Evolutionary conservation across 805 yeast genomes (phyloP).

Genomic region (Metschnikowia sp.): DNA sequence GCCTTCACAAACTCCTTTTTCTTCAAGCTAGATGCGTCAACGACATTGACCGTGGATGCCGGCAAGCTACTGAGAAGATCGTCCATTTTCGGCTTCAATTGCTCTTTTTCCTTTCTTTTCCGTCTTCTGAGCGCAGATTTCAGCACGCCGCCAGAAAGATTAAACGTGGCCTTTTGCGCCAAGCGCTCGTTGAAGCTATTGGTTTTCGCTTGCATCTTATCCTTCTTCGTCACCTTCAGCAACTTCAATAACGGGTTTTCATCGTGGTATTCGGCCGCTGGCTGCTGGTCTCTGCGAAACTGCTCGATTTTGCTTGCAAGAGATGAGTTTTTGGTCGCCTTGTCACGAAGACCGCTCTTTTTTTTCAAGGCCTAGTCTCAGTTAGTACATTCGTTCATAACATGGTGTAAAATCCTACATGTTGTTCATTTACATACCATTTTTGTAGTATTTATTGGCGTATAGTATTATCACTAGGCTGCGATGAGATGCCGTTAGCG

Average conservation of each 20-base stretch:
- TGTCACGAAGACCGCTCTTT: slow-evolving; percentile 34
- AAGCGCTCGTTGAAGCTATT: slow-evolving; percentile 33
- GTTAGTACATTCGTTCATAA: too few relatives aligned
- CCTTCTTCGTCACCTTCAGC: slow-evolving; percentile 50
- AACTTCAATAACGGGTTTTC: slow-evolving; percentile 52
- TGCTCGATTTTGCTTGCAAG: slow-evolving; percentile 27
- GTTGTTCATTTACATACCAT: too few relatives aligned
- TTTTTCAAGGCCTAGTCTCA: slow-evolving; percentile 23
- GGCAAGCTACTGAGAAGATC: slow-evolving; percentile 57
- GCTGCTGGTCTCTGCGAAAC: slow-evolving; percentile 20
- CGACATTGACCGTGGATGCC: slow-evolving; percentile 23
- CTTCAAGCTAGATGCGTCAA: slow-evolving; percentile 5
- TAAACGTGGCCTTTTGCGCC: slow-evolving; percentile 26
- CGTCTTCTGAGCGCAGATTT: slow-evolving; percentile 66
- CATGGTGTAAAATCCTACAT: too few relatives aligned
- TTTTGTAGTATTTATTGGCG: too few relatives aligned
- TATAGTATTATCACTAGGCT: too few relatives aligned
- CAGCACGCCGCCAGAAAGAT: slow-evolving; percentile 48
- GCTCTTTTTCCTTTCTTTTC: slow-evolving; percentile 56
- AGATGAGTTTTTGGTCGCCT: slow-evolving; percentile 22
- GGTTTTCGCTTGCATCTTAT: slow-evolving; percentile 42
- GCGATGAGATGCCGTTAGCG: too few relatives aligned
- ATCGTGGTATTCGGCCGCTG: slow-evolving; percentile 19
- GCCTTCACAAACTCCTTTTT: slow-evolving; percentile 21
- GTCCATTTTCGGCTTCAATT: slow-evolving; percentile 62